Evolutionary conservation across 2,329 filamentous ascomycete species (phyloP), one percentile per base, ranked within the genome.

Genomic region (Sporothrix inflata): DNA sequence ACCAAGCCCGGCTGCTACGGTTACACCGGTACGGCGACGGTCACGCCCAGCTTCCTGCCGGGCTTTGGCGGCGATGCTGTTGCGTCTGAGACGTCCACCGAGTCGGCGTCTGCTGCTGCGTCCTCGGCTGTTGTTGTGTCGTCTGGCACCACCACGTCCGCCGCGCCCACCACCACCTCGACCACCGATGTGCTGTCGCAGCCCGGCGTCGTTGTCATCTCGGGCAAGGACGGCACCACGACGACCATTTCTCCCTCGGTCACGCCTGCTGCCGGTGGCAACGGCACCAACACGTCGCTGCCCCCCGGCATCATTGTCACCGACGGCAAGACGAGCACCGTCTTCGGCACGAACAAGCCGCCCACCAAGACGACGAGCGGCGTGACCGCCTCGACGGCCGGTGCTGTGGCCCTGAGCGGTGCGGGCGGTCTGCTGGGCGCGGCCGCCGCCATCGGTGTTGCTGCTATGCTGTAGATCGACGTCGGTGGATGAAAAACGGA

Each of bases 1-100:
- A 86, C 84, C 34, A 86, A 89, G 27, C 90, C 90, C 0, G 90
- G 89, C 2, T 92, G 90, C 77, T 77, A 80, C 1, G 77, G 71
- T 4, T 90, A 91, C 82, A 76, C 78, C 2, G 89, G 88, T 74
- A 88, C 87, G 34, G 85, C 81, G 19, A 85, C 84, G 14, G 87
- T 88, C 79, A 83, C 82, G 71, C 86, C 87, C 9, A 81, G 78
- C 60, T 90, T 82, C 79, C 79, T 89, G 65, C 76, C 82, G 66
- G 78, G 79, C 11, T 79, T 78, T 47, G 77, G 77, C n/a, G 30
- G 21, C 42, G 68, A 69, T 55, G 69, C 69, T 11, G 34, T 45
- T 45, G 70, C 74, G 11, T 42, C 69, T 6, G 30, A 34, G 30
- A 34, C 30, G 27, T 70, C 71, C 27, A 71, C 60, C 19, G 71